Base-by-base conservation (phyloP, 2,329 filamentous ascomycete genomes). In the Colletotrichum sp. region DNA sequence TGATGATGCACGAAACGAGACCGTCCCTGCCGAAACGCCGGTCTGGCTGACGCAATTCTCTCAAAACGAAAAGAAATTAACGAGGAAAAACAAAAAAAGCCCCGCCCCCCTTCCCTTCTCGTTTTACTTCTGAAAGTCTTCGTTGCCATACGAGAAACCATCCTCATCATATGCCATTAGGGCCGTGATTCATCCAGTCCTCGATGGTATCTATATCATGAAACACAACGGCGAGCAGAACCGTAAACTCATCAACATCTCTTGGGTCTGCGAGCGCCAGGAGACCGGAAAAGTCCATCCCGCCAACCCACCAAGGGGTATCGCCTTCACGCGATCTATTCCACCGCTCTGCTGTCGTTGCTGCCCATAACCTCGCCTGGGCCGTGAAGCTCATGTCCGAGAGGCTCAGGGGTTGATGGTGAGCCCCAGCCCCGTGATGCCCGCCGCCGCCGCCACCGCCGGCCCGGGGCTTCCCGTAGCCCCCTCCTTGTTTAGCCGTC, bases 371-470 rank as follows among this genome's bases (percentile, higher is more conserved):
- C 39, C 76, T 64, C 19, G 76, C 64, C 73, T 77, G 70, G 27
- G 76, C 72, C 27, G 77, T 77, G 73, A 78, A 78, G 13, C 72
- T 48, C 77, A 78, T 77, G 64, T 77, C 77, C 63, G 76, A 44
- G 36, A 78, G 69, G 8, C 32, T 52, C 19, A 67, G 32, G n/a
- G 34, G 64, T 36, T 75, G 72, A 48, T 74, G 72, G 19, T 72
- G 71, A 27, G 22, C 44, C n/a, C 44, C 44, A 52, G 44, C n/a
- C 44, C 44, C 16, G 15, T 61, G 61, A 59, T 34, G 61, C 25
- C 68, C 36, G 48, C 71, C 59, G 19, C 73, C 64, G 9, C 74
- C 70, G 5, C 16, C 70, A 8, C 69, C 70, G 15, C 66, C 59
- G 8, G 30, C 60, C 30, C 30, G 55, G 28, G 71, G 72, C 55